Evolutionary conservation across 108 stramenopile species (phyloP), one percentile per base, ranked within the genome.

Genomic region (Mayamaea pseudoterrestris): DNA sequence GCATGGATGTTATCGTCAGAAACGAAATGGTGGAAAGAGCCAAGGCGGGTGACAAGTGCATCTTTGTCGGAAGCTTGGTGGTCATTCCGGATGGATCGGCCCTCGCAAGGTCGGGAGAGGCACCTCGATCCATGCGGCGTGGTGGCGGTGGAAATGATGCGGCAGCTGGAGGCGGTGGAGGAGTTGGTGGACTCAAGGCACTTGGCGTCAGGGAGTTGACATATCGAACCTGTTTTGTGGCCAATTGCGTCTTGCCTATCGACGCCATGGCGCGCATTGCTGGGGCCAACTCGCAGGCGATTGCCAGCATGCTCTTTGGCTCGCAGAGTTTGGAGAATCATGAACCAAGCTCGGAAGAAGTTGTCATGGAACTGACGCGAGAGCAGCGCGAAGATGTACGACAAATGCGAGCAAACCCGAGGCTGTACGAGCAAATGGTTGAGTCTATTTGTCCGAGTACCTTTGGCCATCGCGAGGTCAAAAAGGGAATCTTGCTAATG

Each of bases 11-110:
- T 16, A 80, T 98, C 27, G 63, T 97, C 16, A 55, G 97, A 27
- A 80, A 93, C 53, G 97, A 95, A 60, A 90, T 95, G 69, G 98
- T 99, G 41, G 98, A 99, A 70, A 63, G 76, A 20, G 91, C 90
- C 66, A 97, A 98, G 74, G 95, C 98, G 16, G 98, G 98, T 8
- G 97, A 98, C 65, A 76, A 77, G 40, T 74, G 82, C 13, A 74
- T 95, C 17, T 83, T 97, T 55, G 75, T 80, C 7, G 98, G 98
- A 0, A 76, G 62, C 32, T 57, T 96, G 47, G 84, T 93, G 6
- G 96, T 96, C 8, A 68, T 99, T 40, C 95, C 98, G 28, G 98
- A 99, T 73, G 77, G 83, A 21, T 64, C 72, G 22, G 93, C 89
- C 0, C 65, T 97, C 52, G 76, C 92, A 12, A 47, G 90, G 17